Evolutionary conservation across 768 basidiomycete species (phyloP), one percentile per base, ranked within the genome.

Genomic region (Polyporus arcularius): DNA sequence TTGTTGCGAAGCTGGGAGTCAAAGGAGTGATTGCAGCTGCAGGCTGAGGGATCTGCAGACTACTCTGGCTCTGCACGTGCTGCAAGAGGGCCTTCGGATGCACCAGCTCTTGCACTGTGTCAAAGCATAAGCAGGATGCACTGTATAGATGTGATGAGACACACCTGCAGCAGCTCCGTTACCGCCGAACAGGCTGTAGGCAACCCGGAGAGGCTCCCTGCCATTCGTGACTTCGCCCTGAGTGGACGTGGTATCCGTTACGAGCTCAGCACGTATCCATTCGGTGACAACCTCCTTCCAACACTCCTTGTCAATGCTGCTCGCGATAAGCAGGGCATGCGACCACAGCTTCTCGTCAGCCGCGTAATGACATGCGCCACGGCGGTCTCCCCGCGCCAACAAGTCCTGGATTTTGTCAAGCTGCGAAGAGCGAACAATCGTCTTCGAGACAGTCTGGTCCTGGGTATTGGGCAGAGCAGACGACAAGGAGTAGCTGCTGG

Each of bases 311-410:
- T 96, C 96, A 53, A 97, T 83, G 57, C 91, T 89, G 68, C 92
- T 96, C 10, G 96, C 87, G 64, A 99, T 94, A 57, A 98, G 74
- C 84, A 98, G 86, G 2, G 97, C 96, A 73, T 99, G 97, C 0
- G 93, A 87, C 96, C 96, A 99, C 43, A 98, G 74, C 68, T 85
- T 89, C 73, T 94, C 85, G 60, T 96, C 91, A 45, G 93, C 79
- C 3, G 97, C 96, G 71, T 86, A 95, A 59, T 87, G 86, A 70
- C 91, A 94, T 1, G 97, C 97, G 63, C 88, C 85, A 21, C 85
- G 85, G 39, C 93, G 88, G 67, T 97, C 88, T 15, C 96, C 97
- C 58, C 85, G 84, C 10, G 95, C 74, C 15, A 99, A 82, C 53
- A 92, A 83, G 31, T 84, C 83, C 67, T 94, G 86, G 60, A 97